Evolutionary conservation across 2,329 filamentous ascomycete genomes (phyloP).

Genomic region (Aspergillus latus): DNA sequence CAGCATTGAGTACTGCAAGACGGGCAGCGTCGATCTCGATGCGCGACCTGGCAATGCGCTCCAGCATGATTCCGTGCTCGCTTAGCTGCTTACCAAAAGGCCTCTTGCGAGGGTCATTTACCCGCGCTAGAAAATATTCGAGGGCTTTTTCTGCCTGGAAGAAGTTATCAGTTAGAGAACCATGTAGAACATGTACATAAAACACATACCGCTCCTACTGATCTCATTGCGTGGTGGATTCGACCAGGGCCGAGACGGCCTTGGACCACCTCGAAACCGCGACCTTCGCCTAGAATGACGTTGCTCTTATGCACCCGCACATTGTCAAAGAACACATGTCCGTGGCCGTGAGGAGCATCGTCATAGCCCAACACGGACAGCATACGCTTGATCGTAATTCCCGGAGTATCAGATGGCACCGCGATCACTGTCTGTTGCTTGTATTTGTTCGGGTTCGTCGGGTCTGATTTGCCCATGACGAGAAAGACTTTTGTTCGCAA

Average conservation of each 20-base stretch:
- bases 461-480: conserved; percentile 91
- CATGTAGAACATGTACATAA: not conserved
- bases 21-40: conserved; percentile 93
- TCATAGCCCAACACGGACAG: conserved; percentile 93
- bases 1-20: conserved; percentile 87
- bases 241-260: conserved; percentile 92
- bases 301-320: conserved; percentile 81
- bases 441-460: conserved; percentile 73
- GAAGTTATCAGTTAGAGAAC: not conserved
- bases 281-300: conserved; percentile 87
- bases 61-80: conserved; percentile 90
- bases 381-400: conserved; percentile 90
- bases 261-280: conserved; percentile 97
- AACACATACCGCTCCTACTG: conserved; percentile 65
- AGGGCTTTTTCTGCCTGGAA: conserved; percentile 75
- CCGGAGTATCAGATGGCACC: conserved; percentile 75
- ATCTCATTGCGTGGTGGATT: conserved; percentile 97
- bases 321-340: conserved; percentile 83
- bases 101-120: conserved; percentile 88
- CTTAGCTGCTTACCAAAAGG: conserved; percentile 85
- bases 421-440: conserved; percentile 90
- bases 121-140: conserved; percentile 89
- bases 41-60: conserved; percentile 88
- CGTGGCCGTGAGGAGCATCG: conserved; percentile 94
- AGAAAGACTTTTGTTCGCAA: conserved; percentile 89